These are phyloP conservation scores for Notholithocarpus densiflorus DNA, from an alignment of 306 rosid species.

Conservation along the genomic window DNA sequence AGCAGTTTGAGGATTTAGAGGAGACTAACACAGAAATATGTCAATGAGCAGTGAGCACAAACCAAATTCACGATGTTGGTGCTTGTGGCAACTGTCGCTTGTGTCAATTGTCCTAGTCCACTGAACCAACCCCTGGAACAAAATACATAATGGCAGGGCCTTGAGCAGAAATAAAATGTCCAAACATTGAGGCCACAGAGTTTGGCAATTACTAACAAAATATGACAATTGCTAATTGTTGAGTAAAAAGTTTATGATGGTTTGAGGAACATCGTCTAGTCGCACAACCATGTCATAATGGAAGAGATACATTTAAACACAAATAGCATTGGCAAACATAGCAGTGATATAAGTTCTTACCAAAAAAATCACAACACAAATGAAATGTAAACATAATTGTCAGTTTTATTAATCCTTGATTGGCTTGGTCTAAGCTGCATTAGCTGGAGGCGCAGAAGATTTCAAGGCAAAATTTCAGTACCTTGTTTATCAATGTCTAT, in stretches of 20 bases:
- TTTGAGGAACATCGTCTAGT: not conserved
- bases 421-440: constrained; percentile 45
- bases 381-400: constrained; percentile 9
- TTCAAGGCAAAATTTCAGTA: not conserved
- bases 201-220: not conserved
- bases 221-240: constrained; percentile 10
- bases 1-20: too few relatives aligned
- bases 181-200: not conserved
- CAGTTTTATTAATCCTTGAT: constrained; percentile 20
- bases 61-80: too few relatives aligned
- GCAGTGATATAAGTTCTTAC: constrained; percentile 12
- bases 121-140: not conserved
- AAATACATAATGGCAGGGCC: not conserved
- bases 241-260: not conserved
- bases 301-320: constrained; percentile 18
- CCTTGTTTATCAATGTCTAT: constrained; percentile 49
- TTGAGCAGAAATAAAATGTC: not conserved
- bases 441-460: constrained; percentile 37
- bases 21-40: too few relatives aligned
- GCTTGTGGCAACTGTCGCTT: too few relatives aligned
- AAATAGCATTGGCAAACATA: constrained; percentile 15
- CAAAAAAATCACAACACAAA: constrained; percentile 7
- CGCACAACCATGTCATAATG: not conserved
- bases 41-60: too few relatives aligned
- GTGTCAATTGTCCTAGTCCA: not conserved